A percentile compares a stretch with the other conserved stretches of the same genome.
These are phyloP conservation scores for Xylaria acuta DNA, from an alignment of 495 filamentous ascomycete genomes.

Conservation along the genomic window DNA sequence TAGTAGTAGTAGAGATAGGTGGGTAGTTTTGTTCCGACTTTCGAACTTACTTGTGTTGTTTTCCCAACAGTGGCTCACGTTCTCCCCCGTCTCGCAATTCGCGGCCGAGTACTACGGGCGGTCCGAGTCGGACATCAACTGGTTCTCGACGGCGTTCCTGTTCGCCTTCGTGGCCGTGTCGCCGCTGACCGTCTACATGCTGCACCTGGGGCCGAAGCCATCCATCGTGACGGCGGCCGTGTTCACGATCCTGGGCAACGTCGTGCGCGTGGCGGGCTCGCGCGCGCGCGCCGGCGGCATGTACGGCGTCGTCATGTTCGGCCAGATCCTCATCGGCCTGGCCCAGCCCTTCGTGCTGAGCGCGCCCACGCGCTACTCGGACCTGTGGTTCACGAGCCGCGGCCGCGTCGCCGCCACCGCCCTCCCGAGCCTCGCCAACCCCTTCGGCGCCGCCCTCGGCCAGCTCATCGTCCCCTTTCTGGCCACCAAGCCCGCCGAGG, in stretches of 20 bases:
- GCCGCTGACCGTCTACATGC: constrained; percentile 76
- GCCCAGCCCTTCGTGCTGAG: constrained; percentile 92
- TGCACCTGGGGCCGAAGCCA: constrained; percentile 80
- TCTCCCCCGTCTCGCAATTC: constrained; percentile 80
- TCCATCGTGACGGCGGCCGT: constrained; percentile 76
- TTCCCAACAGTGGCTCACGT: constrained; percentile 83
- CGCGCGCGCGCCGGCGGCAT: constrained; percentile 56
- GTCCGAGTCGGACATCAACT: constrained; percentile 82
- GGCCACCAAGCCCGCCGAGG: constrained; percentile 63
- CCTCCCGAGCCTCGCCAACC: constrained; percentile 82
- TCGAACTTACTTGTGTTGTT: neutral
- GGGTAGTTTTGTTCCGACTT: too few species aligned
- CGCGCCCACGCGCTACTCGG: constrained; percentile 88
- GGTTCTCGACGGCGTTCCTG: constrained; percentile 85
- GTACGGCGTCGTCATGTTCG: constrained; percentile 86
- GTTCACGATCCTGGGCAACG: constrained; percentile 82
- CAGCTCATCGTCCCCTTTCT: constrained; percentile 85
- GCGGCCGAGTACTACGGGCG: constrained; percentile 78
- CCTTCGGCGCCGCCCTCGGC: constrained; percentile 84
- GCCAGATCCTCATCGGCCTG: constrained; percentile 90
- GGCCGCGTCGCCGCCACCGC: constrained; percentile 91
- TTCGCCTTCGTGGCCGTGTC: constrained; percentile 80
- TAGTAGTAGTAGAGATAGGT: neutral
- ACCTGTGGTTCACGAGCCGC: constrained; percentile 88
- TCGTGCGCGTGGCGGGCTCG: constrained; percentile 89